Evolutionary conservation across 2,329 filamentous ascomycete species (phyloP), one percentile per base, ranked within the genome.

Genomic region (Zymoseptoria passerinii): DNA sequence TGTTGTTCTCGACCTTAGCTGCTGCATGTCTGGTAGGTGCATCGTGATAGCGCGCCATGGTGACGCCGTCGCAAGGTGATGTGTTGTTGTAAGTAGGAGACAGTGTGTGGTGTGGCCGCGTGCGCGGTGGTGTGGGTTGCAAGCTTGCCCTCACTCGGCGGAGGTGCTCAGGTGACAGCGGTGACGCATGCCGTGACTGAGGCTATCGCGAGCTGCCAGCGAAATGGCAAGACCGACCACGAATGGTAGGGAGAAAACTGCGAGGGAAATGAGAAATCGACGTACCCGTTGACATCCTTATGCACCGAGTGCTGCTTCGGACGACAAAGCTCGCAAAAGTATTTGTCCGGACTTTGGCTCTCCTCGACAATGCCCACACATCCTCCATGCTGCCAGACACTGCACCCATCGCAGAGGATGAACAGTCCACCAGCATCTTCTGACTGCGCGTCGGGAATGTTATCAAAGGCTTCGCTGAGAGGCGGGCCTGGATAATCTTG

Each of bases 331-430:
- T 99, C 94, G 76, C 94, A 99, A 72, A 94, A 99, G 77, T 99
- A 99, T 74, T 97, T 92, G 56, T 97, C 92, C 8, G 94, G 94
- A 65, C 90, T 92, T 72, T 88, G 87, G 66, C 89, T 87, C 74
- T 96, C 92, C 66, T 94, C 94, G 78, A 95, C 91, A 70, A 99
- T 96, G 61, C 94, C 92, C 60, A 99, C 92, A 71, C 94, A 99
- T 61, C 92, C 92, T 68, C 94, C 94, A 73, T 99, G 94, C 74
- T 99, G 94, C 94, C 92, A 99, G 63, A 97, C 94, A 73, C 95
- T 95, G 80, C 94, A 99, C 64, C 89, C 81, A 76, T 97, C 94
- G 81, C 94, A 99, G 78, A 97, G 92, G 65, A 99, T 92, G 75
- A 96, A 99, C 75, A 97, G 88, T 55, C 92, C 92, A 50, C 92